Conservation (phyloP, 2,329 filamentous ascomycete species). For the Calonectria fujianensis region DNA sequence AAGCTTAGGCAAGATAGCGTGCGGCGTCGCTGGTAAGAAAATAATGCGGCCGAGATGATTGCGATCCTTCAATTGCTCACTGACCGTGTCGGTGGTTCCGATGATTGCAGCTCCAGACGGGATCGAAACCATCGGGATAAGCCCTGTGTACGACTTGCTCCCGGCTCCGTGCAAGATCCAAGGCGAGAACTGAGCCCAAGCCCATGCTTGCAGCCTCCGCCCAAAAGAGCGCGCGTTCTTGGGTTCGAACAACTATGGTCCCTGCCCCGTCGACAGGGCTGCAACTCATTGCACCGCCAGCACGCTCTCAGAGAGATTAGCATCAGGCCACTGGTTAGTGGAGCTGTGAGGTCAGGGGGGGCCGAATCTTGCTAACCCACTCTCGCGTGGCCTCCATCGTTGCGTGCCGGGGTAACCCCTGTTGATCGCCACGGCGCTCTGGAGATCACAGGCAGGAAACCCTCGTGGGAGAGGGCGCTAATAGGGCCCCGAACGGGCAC, state of each 20-base stretch:
- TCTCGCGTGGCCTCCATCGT: slow-evolving; percentile 57
- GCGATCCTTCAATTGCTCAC: slow-evolving; percentile 20
- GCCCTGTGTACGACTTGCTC: slow-evolving; percentile 28
- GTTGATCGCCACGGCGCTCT: slow-evolving; percentile 55
- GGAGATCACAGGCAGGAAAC: slow-evolving; percentile 57
- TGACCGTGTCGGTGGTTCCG: not conserved
- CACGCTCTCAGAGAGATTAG: slow-evolving; percentile 53
- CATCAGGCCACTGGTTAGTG: slow-evolving; percentile 55
- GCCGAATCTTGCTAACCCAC: slow-evolving; percentile 55
- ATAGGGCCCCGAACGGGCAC: slow-evolving; percentile 43
- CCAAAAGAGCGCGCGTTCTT: slow-evolving; percentile 32
- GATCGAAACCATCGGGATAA: slow-evolving; percentile 12
- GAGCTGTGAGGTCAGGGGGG: slow-evolving; percentile 39
- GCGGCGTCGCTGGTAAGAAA: slow-evolving; percentile 5
- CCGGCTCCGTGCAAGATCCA: slow-evolving; percentile 29
- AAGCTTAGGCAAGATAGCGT: slow-evolving; percentile 17
- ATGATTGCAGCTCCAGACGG: not conserved
- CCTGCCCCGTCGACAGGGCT: slow-evolving; percentile 44
- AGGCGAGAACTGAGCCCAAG: slow-evolving; percentile 27
- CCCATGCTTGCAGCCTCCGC: slow-evolving; percentile 21
- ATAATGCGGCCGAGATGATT: slow-evolving; percentile 15
- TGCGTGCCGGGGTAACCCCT: slow-evolving; percentile 51
- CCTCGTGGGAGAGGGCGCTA: slow-evolving; percentile 50
- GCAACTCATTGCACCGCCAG: slow-evolving; percentile 46
- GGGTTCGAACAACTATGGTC: slow-evolving; percentile 29